Base-by-base conservation (phyloP, 768 basidiomycete genomes). In the Lyophyllum decastes region DNA sequence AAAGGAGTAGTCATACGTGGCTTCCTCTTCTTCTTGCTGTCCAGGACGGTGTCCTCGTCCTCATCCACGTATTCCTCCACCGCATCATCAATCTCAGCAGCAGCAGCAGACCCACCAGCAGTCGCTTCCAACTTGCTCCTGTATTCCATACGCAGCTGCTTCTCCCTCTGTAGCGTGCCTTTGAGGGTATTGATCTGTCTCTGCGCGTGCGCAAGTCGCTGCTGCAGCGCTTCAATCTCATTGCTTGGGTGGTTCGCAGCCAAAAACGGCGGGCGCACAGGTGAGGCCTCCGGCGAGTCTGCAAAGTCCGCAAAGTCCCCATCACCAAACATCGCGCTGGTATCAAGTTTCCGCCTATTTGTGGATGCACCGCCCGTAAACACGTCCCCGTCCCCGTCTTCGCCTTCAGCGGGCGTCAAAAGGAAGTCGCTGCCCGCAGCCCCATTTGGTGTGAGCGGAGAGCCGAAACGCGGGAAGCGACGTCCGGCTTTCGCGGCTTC, bases 121-220 rank as follows among this genome's bases (percentile, higher is more conserved):
- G 77, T 76, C 71, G 77, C 72, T 52, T 81, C 80, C 24, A 88
- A 72, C 66, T 78, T 80, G 55, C 85, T 76, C 66, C 75, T 77
- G 57, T 84, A 84, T 53, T 88, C 87, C 68, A 92, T 83, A 33
- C 88, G 84, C 54, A 86, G 75, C 75, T 92, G 88, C 74, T 93
- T 94, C 81, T 95, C 94, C 57, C 92, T 80, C 66, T 86, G 84
- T 52, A 95, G 70, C 0, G 87, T 86, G 48, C 88, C 84, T 66
- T 92, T 90, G 59, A 95, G 82, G 16, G 92, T 93, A 60, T 78
- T 82, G 66, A 95, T 88, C 66, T 93, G 92, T 58, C 93, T 78
- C 70, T 95, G 92, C 4, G 94, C 90, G 70, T 94, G 92, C 11
- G 91, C 89, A 34, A 95, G 78, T 25, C 88, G 80, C 66, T 93